Evolutionary conservation across 345 rosid genomes (phyloP), one percentile per base, ranked within the genome.

Genomic region (Psidium guajava): DNA sequence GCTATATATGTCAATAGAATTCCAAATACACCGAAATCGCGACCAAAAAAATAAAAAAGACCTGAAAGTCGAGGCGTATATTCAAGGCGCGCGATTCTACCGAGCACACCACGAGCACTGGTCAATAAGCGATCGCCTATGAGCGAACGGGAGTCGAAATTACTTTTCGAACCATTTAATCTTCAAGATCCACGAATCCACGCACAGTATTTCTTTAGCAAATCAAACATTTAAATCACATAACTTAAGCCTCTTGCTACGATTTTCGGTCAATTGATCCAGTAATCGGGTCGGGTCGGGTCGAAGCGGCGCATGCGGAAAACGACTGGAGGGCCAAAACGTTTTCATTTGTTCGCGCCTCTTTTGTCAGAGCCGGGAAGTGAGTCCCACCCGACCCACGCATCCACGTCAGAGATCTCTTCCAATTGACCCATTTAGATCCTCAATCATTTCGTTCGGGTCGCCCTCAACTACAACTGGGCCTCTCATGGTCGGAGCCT

Each of bases 41-140:
- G 20, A 53, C 54, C 1, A 15, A 15, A 51, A 13, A 13, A 47
- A 47, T 8, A 36, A 36, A 36, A 36, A 36, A 36, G 6, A 50
- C 54, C 20, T 53, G 2, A 7, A 53, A 53, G 16, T 53, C 16
- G 20, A 14, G 54, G 54, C 2, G 54, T 5, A 5, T 53, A 15
- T 53, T 32, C 0, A 21, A 18, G 47, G 13, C 1, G 1, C 25
- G 2, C 1, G 1, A 69, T 36, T 36, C 6, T 18, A 9, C 1
- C 1, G 1, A 69, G 6, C 6, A 8, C 11, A 5, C 1, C 44
- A 64, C 0, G 3, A 16, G 12, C 32, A 3, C 7, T 1, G 16
- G 5, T 15, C 14, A 8, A 59, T 13, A 6, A n/a, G 36, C 15
- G 2, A n/a, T 27, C 20, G 13, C 36, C 36, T 4, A 52, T 18